Evolutionary conservation across 2,329 filamentous ascomycete species (phyloP).

Genomic region (Apiospora phragmitis): DNA sequence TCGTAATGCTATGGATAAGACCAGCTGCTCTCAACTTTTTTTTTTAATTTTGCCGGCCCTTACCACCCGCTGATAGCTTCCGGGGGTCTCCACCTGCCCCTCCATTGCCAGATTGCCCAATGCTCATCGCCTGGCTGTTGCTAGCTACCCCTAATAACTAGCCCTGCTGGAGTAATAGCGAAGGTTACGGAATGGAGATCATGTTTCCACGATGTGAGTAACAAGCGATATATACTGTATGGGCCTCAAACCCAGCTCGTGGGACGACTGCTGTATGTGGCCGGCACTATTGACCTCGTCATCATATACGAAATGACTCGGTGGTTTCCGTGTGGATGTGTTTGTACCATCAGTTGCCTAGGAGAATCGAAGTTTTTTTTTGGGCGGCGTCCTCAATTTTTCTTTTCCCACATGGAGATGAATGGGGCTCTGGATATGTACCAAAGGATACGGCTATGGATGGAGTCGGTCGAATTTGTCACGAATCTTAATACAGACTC

Average conservation of each 20-base stretch:
- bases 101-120: not conserved
- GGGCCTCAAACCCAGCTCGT: not conserved
- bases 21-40: not conserved
- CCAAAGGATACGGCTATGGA: not conserved
- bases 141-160: not conserved
- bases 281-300: slow-evolving; percentile 1
- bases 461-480: slow-evolving; percentile 2
- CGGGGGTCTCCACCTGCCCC: not conserved
- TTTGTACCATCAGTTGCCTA: not conserved
- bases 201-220: not conserved
- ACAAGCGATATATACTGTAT: not conserved
- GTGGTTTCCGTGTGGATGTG: slow-evolving; percentile 3
- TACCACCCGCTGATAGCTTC: not conserved
- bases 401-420: not conserved
- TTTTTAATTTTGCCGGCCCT: slow-evolving; percentile 1
- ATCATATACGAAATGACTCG: slow-evolving; percentile 3
- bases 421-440: not conserved
- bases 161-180: not conserved
- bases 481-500: not conserved
- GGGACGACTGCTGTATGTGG: not conserved
- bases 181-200: not conserved
- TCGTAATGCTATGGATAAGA: not conserved
- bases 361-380: not conserved
- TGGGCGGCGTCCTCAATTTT: not conserved
- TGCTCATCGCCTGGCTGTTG: not conserved